Conservation (phyloP, 768 basidiomycete species). For the Trametopsis cervina region DNA sequence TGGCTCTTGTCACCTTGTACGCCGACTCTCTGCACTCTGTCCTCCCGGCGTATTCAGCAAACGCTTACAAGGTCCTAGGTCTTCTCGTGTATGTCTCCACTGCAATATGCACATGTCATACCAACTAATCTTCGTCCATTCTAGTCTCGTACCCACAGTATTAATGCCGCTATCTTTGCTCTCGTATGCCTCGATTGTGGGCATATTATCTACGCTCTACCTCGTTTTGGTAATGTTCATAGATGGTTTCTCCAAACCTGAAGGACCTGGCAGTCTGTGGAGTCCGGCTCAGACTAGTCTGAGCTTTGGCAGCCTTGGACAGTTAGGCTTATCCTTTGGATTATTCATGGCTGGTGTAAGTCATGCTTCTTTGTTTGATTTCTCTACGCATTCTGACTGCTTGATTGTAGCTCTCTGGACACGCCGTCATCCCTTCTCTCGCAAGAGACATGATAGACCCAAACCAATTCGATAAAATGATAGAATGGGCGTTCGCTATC, state of each 20-base stretch:
- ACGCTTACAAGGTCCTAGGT: slow-evolving; percentile 71
- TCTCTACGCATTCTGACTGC: slow-evolving; percentile 2
- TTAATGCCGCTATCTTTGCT: slow-evolving; percentile 82
- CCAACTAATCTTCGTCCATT: slow-evolving; percentile 3
- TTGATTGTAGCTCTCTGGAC: slow-evolving; percentile 68
- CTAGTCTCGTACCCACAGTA: slow-evolving; percentile 74
- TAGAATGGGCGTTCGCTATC: slow-evolving; percentile 76
- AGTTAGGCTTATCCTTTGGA: slow-evolving; percentile 78
- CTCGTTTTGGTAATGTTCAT: slow-evolving; percentile 72
- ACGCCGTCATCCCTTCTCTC: slow-evolving; percentile 86
- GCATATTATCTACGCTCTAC: slow-evolving; percentile 71
- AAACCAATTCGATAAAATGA: slow-evolving; percentile 70
- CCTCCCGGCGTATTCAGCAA: slow-evolving; percentile 56
- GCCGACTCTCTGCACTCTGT: slow-evolving; percentile 80
- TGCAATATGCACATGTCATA: not conserved
- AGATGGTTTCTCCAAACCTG: slow-evolving; percentile 70
- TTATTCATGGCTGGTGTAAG: slow-evolving; percentile 86
- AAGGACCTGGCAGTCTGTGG: slow-evolving; percentile 78
- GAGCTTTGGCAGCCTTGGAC: slow-evolving; percentile 41
- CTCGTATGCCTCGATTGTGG: slow-evolving; percentile 83
- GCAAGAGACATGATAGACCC: slow-evolving; percentile 89
- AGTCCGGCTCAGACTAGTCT: slow-evolving; percentile 63
- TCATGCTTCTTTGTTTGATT: slow-evolving; percentile 1
- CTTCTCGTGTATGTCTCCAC: slow-evolving; percentile 51
- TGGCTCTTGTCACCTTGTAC: slow-evolving; percentile 83